These are phyloP conservation scores for Phytophthora meadii DNA, from an alignment of 352 stramenopile species.

Conservation along the genomic window DNA sequence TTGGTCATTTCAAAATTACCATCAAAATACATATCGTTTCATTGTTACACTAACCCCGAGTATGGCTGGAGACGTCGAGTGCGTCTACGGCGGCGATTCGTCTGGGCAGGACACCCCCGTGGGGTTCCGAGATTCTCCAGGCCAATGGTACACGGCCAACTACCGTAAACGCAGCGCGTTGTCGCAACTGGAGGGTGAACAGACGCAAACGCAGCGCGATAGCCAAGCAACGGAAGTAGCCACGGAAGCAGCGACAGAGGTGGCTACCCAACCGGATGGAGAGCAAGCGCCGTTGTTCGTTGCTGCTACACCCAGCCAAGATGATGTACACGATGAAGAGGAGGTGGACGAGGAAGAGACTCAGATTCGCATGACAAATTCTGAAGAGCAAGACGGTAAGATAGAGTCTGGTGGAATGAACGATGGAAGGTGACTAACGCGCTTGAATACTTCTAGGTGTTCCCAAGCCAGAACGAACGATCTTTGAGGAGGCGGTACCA, in stretches of 20 bases:
- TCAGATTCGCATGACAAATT: conserved; percentile 83
- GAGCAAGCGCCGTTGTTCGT: conserved; percentile 55
- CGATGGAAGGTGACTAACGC: conserved; percentile 15
- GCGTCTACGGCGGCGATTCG: conserved; percentile 46
- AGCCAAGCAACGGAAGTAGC: conserved; percentile 44
- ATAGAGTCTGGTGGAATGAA: neutral
- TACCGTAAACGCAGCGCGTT: conserved; percentile 48
- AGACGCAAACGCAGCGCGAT: conserved; percentile 66
- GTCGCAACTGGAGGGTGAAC: conserved; percentile 38
- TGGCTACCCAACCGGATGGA: conserved; percentile 18
- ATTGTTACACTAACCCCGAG: too few relatives aligned
- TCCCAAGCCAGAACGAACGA: conserved; percentile 25
- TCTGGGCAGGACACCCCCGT: conserved; percentile 62
- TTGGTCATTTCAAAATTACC: neutral
- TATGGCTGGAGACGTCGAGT: conserved; percentile 16
- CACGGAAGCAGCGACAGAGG: conserved; percentile 37
- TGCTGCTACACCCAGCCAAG: conserved; percentile 31
- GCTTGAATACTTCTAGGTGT: conserved; percentile 15
- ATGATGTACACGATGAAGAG: conserved; percentile 16
- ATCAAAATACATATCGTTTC: neutral
- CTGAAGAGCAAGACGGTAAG: conserved; percentile 58
- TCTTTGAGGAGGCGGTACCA: conserved; percentile 60
- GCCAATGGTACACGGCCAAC: conserved; percentile 32
- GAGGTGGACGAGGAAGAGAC: conserved; percentile 83
- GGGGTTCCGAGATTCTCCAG: conserved; percentile 67